phyloP scores from a whole-genome alignment of 2,329 filamentous ascomycete species.

The Lasiodiplodia theobromae region DNA sequence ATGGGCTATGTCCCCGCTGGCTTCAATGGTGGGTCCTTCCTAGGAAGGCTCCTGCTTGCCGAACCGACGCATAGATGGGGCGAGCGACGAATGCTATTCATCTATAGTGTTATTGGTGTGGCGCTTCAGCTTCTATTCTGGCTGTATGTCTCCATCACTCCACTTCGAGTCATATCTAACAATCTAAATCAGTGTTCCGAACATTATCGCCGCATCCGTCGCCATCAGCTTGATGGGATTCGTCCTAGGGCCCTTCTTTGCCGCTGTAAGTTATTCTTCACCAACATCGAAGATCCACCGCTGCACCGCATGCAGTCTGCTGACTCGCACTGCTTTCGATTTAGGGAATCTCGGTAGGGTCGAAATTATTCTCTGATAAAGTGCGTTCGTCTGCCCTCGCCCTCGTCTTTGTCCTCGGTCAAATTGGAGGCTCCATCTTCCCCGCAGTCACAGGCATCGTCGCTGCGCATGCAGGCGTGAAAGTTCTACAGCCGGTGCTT shows the following conservation, averaged over 20 bases:
- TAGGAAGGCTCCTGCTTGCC: slow-evolving; percentile 64
- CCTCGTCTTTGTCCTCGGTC: slow-evolving; percentile 65
- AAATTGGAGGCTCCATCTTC: slow-evolving; percentile 63
- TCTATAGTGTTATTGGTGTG: slow-evolving; percentile 61
- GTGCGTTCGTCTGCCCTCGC: slow-evolving; percentile 58
- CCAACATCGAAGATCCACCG: neutral
- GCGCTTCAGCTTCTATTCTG: slow-evolving; percentile 67
- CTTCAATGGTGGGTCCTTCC: slow-evolving; percentile 64
- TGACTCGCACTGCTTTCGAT: neutral
- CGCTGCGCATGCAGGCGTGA: slow-evolving; percentile 38
- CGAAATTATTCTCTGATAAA: slow-evolving; percentile 59
- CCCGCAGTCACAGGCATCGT: slow-evolving; percentile 64
- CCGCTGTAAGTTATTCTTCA: slow-evolving; percentile 51
- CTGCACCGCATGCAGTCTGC: neutral
- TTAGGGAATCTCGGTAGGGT: slow-evolving; percentile 62
- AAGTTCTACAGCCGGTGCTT: slow-evolving; percentile 11
- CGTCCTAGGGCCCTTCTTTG: slow-evolving; percentile 66
- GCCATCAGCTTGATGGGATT: slow-evolving; percentile 64
- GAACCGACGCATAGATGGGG: slow-evolving; percentile 67
- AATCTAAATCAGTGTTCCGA: slow-evolving; percentile 42
- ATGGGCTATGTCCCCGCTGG: slow-evolving; percentile 70
- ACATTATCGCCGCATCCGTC: slow-evolving; percentile 59
- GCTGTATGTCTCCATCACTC: slow-evolving; percentile 45
- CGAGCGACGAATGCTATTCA: slow-evolving; percentile 63
- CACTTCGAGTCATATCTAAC: slow-evolving; percentile 9